phyloP scores from a whole-genome alignment of 139 green algal genomes.

The Chlorella ohadii region DNA sequence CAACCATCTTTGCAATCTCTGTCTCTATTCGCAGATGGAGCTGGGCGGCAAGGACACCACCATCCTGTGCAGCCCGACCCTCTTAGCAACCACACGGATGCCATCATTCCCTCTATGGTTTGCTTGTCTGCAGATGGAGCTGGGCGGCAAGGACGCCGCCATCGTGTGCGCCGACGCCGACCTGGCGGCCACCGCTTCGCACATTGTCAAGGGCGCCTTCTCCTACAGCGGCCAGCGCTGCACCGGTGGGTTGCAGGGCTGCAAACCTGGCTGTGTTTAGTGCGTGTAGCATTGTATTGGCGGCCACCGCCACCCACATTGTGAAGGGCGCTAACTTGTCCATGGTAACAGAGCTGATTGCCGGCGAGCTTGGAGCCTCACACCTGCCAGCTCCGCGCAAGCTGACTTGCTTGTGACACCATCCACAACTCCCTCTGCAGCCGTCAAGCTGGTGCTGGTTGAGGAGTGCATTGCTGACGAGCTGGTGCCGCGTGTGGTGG shows the following conservation, averaged over 20 bases:
- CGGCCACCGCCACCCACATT: no score
- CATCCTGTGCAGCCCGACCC: conserved; percentile 70
- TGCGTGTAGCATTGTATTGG: not conserved
- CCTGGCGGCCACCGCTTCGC: conserved; percentile 83
- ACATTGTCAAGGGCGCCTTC: conserved; percentile 96
- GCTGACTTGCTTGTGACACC: no score
- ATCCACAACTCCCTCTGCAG: no score
- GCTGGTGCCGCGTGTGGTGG: conserved; percentile 49
- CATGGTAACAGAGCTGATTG: no score
- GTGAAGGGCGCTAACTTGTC: no score
- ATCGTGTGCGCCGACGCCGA: conserved; percentile 94
- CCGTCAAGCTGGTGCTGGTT: conserved; percentile 74
- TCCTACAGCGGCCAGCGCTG: conserved; percentile 94
- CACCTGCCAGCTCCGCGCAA: no score
- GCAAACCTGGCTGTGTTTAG: not conserved
- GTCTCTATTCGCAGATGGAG: conserved; percentile 81
- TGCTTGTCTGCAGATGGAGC: conserved; percentile 77
- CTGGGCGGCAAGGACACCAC: conserved; percentile 96
- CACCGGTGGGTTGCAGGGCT: conserved; percentile 58
- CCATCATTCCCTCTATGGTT: not conserved
- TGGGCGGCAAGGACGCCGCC: conserved; percentile 96
- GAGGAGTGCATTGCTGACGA: conserved; percentile 70
- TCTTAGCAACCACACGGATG: not conserved
- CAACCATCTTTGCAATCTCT: no score
- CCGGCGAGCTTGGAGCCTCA: no score